Evolutionary conservation across 768 basidiomycete genomes (phyloP), one percentile per base, ranked within the genome.

Genomic region (Mycena floridula): DNA sequence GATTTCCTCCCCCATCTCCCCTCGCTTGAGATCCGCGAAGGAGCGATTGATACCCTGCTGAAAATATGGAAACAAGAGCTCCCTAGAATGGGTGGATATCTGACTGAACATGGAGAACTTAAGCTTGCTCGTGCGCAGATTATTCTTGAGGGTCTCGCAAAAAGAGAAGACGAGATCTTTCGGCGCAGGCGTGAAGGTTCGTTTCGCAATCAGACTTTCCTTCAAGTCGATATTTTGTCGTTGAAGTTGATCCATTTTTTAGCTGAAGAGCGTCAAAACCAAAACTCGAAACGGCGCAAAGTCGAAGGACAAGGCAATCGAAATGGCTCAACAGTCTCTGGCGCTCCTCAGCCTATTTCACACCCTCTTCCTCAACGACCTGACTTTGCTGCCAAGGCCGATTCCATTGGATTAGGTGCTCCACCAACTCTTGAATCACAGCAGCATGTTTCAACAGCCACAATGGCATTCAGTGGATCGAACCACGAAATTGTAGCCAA

Each of bases 1-100:
- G 92, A 97, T 73, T 94, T 99, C 77, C 76, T 99, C 56, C 96
- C 96, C 18, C 96, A 99, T 70, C 76, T 99, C 46, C 96, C 96
- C 21, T 91, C 88, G 47, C 80, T 99, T 74, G 96, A 99, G 73
- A 99, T 99, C 61, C 81, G 96, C 57, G 95, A 99, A 72, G 96
- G 96, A 50, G 96, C 95, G 24, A 97, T 99, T 71, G 96, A 98
- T 72, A 96, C 89, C 46, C 70, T 99, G 49, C 68, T 99, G 60
- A 85, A 78, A 65, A 98, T 99, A 40, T 99, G 96, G 96, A 92
- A 89, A 66, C 73, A 74, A 65, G 91, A 93, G 61, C 70, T 99
- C 28, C 83, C 89, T 26, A 77, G 86, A 58, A 98, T 99, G 96
- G 95, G 94, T 43, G 96, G 96, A 37, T 99, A 98, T 67, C 57